Evolutionary conservation across 768 basidiomycete species (phyloP).

Genomic region (Pholiota microspora): DNA sequence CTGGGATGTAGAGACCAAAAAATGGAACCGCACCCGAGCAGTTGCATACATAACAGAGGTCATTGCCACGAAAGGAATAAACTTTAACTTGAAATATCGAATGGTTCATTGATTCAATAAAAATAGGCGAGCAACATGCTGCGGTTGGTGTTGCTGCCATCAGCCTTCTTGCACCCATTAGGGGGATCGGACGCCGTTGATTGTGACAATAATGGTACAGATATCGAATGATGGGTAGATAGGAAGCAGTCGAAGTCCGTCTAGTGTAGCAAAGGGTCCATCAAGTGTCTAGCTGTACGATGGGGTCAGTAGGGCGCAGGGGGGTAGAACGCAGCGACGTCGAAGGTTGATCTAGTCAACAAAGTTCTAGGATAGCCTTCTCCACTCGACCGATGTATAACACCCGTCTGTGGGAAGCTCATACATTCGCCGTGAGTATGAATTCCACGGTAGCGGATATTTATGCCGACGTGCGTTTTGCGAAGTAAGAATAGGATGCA

Average conservation of each 20-base stretch:
- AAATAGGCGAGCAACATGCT: neutral
- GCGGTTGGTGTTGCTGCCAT: neutral
- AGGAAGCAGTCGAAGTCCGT: neutral
- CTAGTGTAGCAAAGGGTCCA: neutral
- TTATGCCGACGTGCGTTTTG: neutral
- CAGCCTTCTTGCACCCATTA: neutral
- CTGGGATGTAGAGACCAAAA: too few relatives aligned
- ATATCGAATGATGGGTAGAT: neutral
- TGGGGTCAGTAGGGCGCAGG: neutral
- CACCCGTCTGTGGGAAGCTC: neutral
- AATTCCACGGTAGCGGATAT: neutral
- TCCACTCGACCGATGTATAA: neutral
- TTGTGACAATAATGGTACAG: constrained; percentile 1
- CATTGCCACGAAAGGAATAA: neutral
- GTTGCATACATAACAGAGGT: neutral
- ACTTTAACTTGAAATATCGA: neutral
- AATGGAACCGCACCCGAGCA: too few relatives aligned
- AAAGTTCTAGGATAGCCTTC: neutral
- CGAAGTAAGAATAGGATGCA: constrained; percentile 1
- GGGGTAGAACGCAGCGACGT: neutral
- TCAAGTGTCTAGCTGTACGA: neutral
- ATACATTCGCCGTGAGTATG: constrained; percentile 8
- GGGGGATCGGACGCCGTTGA: neutral
- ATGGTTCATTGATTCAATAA: neutral
- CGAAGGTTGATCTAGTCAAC: neutral